A percentile compares a stretch with the other conserved stretches of the same genome.
These are phyloP conservation scores for Aspergillus fischeri DNA, from an alignment of 2,329 filamentous ascomycete species.

Conservation along the genomic window DNA sequence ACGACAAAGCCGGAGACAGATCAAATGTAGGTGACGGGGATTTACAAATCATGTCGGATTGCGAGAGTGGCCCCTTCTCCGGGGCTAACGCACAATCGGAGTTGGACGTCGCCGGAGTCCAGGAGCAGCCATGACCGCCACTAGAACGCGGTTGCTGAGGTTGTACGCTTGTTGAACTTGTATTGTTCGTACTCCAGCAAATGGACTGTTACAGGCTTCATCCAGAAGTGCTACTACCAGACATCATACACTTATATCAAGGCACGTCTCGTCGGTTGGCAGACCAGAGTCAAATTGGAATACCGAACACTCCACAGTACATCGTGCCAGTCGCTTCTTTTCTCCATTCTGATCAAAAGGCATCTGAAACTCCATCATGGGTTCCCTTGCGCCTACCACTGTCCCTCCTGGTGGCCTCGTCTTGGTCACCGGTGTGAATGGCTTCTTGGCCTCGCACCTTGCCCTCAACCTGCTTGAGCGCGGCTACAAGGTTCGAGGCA, in stretches of 20 bases:
- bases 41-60: not conserved
- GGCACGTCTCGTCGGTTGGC: not conserved
- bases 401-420: constrained; percentile 15
- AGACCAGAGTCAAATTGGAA: not conserved
- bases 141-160: not conserved
- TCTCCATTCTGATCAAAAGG: not conserved
- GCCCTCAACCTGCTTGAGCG: constrained; percentile 37
- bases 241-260: not conserved
- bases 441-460: constrained; percentile 44
- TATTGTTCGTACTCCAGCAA: not conserved
- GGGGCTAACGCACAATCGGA: not conserved
- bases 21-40: not conserved
- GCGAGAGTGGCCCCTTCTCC: not conserved
- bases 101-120: not conserved
- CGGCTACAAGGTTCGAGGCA: constrained; percentile 46
- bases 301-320: not conserved
- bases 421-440: constrained; percentile 47
- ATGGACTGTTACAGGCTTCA: not conserved
- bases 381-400: not conserved
- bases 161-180: not conserved
- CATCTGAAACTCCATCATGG: not conserved
- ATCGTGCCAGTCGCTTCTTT: not conserved
- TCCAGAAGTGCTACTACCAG: not conserved
- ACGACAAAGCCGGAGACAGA: not conserved
- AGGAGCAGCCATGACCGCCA: not conserved